These are phyloP conservation scores for Ascochyta fabae DNA, from an alignment of 2,329 filamentous ascomycete genomes.

Conservation along the genomic window DNA sequence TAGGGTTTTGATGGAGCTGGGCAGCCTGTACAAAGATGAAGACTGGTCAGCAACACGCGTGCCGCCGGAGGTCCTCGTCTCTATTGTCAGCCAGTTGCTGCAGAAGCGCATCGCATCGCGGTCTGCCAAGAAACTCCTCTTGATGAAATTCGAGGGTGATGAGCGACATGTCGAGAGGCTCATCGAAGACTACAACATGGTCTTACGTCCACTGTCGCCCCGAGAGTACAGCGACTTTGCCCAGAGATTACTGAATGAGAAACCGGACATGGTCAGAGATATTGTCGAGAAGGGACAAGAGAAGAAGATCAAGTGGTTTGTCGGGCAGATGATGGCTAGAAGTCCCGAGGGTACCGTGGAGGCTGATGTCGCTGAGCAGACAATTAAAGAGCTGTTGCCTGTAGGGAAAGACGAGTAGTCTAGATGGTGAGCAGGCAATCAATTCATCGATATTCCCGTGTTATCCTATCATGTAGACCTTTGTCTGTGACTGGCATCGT, in stretches of 20 bases:
- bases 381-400: constrained; percentile 58
- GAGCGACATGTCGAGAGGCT: constrained; percentile 58
- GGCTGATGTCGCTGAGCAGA: constrained; percentile 62
- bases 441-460: not conserved
- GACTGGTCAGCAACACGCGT: constrained; percentile 53
- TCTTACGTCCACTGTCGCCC: constrained; percentile 61
- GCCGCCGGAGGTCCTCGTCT: constrained; percentile 49
- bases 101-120: constrained; percentile 57
- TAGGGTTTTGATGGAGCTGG: constrained; percentile 60
- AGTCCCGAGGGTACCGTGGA: constrained; percentile 68
- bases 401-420: not conserved
- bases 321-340: constrained; percentile 71
- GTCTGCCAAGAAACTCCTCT: constrained; percentile 67
- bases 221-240: constrained; percentile 65
- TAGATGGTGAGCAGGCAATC: not conserved
- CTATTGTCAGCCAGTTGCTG: constrained; percentile 52
- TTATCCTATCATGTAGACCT: too few relatives aligned
- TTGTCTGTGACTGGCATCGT: too few relatives aligned
- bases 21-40: constrained; percentile 53
- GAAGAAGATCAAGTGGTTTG: constrained; percentile 72
- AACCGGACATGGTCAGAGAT: constrained; percentile 64
- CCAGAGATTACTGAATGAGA: constrained; percentile 58
- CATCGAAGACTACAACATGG: constrained; percentile 63
- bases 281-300: constrained; percentile 65
- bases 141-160: constrained; percentile 61